Evolutionary conservation across 139 green algal genomes (phyloP).

Genomic region (Asterochloris erici): DNA sequence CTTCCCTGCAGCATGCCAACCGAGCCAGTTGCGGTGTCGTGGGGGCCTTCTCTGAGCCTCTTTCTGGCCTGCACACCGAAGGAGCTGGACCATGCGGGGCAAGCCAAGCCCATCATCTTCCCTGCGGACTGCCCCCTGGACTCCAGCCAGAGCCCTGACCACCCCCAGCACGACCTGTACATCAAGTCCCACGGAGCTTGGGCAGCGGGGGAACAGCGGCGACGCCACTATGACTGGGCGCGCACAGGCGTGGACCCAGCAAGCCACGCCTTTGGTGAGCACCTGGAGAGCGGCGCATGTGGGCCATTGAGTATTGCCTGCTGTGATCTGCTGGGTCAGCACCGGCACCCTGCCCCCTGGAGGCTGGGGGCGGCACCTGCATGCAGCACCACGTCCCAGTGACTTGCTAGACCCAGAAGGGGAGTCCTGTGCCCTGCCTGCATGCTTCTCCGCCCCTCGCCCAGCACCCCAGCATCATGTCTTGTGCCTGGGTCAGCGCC

Average conservation of each 20-base stretch:
- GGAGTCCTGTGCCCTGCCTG: too few relatives aligned
- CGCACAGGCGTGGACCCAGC: conserved; percentile 40
- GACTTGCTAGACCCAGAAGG: background rate
- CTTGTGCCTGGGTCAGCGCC: too few relatives aligned
- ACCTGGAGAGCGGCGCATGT: background rate
- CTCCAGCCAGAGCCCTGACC: conserved; percentile 9
- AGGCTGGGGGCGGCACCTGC: background rate
- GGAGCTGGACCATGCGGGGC: conserved; percentile 17
- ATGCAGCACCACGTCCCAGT: background rate
- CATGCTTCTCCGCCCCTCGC: too few relatives aligned
- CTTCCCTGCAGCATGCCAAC: too few relatives aligned
- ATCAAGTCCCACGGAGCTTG: conserved; percentile 55
- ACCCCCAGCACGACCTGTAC: conserved; percentile 35
- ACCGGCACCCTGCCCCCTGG: background rate
- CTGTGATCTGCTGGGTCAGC: background rate
- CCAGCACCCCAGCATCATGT: too few relatives aligned
- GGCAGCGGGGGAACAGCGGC: conserved; percentile 53
- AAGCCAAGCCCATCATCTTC: conserved; percentile 12
- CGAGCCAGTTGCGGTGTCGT: background rate
- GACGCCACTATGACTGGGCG: conserved; percentile 62
- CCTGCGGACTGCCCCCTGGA: background rate
- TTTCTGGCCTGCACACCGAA: background rate
- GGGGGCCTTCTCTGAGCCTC: background rate
- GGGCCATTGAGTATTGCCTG: background rate
- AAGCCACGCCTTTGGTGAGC: conserved; percentile 14